Conservation (phyloP, 164 flowering plant species). For the Vitis cinerea region DNA sequence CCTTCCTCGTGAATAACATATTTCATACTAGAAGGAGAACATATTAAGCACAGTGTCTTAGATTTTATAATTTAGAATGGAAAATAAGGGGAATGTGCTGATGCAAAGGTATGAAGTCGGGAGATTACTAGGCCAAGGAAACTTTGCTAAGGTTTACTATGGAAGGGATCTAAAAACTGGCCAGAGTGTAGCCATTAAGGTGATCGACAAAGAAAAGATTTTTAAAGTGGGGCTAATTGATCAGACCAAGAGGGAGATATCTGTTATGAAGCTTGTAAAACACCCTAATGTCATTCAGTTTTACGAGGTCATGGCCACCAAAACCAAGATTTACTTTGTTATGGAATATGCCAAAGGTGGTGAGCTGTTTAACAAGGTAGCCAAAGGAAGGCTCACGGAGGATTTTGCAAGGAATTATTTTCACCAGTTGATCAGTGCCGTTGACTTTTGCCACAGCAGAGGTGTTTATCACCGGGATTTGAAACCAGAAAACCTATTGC, state of each 20-base stretch:
- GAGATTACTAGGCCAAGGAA: slow-evolving; percentile 54
- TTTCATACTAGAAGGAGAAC: slow-evolving; percentile 1
- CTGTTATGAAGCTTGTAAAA: slow-evolving; percentile 42
- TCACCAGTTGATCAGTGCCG: slow-evolving; percentile 48
- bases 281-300: slow-evolving; percentile 48
- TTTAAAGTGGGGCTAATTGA: slow-evolving; percentile 42
- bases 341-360: slow-evolving; percentile 64
- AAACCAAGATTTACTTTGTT: slow-evolving; percentile 46
- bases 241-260: slow-evolving; percentile 53
- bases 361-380: slow-evolving; percentile 50
- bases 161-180: slow-evolving; percentile 33
- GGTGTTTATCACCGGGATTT: slow-evolving; percentile 60
- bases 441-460: slow-evolving; percentile 52
- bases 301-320: slow-evolving; percentile 59
- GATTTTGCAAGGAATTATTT: slow-evolving; percentile 41
- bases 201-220: slow-evolving; percentile 56
- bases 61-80: slow-evolving; percentile 24
- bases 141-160: slow-evolving; percentile 54
- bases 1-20: slow-evolving; percentile 10
- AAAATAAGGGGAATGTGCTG: slow-evolving; percentile 35
- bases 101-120: slow-evolving; percentile 50
- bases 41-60: slow-evolving; percentile 4
- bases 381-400: slow-evolving; percentile 51
- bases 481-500: slow-evolving; percentile 51
- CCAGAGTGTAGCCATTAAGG: slow-evolving; percentile 56